Evolutionary conservation across 257 asterid genomes (phyloP), one percentile per base, ranked within the genome.

Genomic region (Scutellaria minor): DNA sequence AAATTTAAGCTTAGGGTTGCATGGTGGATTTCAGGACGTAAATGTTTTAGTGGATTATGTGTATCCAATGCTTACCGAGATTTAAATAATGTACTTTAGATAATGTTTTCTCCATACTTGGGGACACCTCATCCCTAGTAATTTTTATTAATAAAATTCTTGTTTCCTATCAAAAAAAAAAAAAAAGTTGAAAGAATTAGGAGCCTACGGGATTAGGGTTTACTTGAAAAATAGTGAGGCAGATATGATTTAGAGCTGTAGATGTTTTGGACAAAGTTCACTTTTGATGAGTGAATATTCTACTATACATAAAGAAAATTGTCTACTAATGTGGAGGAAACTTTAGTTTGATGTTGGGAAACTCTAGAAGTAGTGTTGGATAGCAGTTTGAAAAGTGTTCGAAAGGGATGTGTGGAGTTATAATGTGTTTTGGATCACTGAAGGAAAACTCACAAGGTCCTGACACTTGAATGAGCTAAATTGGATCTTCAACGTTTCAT

Each of bases 391-490:
- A 37, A 37, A 52, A 52, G 24, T 52, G 27, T 59, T 59, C 35
- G 65, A 1, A 57, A 7, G 64, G 44, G 64, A 57, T 57, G 64
- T 47, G 65, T 2, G 27, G 65, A 59, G 45, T 31, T 13, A 1
- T 12, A 59, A 14, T 54, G 61, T 22, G 61, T 54, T 54, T 54
- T 7, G 35, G 61, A 54, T 54, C 61, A 54, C 22, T 55, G 24
- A 20, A 55, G 9, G 9, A 55, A 55, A 55, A 48, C 13, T 1
- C 54, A 13, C 18, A 11, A 3, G 54, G 54, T 48, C 13, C 54
- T 10, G 37, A 12, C 6, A 9, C 20, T 14, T 54, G 60, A 54
- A 15, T 53, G 27, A 53, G 9, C 27, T 53, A n/a, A 18, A 53
- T 4, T 7, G 12, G 27, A 3, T 54, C 54, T 13, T 12, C 7